Conservation (phyloP, 139 green algal genomes). For the Chlorella ohadii region DNA sequence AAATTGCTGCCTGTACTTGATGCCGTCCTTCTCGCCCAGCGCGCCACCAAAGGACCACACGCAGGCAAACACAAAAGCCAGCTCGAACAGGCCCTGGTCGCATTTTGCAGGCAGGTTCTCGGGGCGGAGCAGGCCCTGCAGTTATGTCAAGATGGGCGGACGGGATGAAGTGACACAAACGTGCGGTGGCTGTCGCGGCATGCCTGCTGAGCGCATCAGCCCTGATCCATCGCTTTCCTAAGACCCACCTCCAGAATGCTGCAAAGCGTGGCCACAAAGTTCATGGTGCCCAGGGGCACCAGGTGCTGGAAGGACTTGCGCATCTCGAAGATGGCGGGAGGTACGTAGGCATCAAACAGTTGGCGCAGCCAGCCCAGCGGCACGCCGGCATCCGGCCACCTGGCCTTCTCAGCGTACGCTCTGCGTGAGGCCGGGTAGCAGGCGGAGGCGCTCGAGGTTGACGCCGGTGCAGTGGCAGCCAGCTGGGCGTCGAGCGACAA, state of each 20-base stretch:
- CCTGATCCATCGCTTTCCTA: not conserved
- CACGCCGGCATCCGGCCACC: slow-evolving; percentile 84
- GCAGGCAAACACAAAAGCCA: slow-evolving; percentile 91
- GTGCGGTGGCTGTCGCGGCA: too few relatives aligned
- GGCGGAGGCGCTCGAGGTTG: too few relatives aligned
- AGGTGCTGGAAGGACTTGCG: slow-evolving; percentile 86
- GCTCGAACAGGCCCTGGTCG: slow-evolving; percentile 84
- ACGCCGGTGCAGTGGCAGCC: too few relatives aligned
- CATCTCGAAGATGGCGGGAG: slow-evolving; percentile 84
- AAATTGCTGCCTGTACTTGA: slow-evolving; percentile 87
- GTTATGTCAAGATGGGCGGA: not conserved
- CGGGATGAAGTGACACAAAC: too few relatives aligned
- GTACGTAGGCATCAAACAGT: slow-evolving; percentile 87
- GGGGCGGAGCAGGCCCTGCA: slow-evolving; percentile 64
- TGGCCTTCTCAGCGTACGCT: slow-evolving; percentile 80
- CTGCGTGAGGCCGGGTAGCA: not conserved
- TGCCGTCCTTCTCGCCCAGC: slow-evolving; percentile 86
- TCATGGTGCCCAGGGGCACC: slow-evolving; percentile 77
- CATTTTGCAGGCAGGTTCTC: slow-evolving; percentile 82
- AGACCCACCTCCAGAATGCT: slow-evolving; percentile 81
- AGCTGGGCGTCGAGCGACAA: too few relatives aligned
- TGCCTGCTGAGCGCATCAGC: too few relatives aligned
- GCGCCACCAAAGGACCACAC: slow-evolving; percentile 89
- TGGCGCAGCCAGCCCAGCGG: slow-evolving; percentile 71
- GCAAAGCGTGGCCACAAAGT: slow-evolving; percentile 83